Evolutionary conservation across 257 asterid genomes (phyloP).

Genomic region (Perilla frutescens): DNA sequence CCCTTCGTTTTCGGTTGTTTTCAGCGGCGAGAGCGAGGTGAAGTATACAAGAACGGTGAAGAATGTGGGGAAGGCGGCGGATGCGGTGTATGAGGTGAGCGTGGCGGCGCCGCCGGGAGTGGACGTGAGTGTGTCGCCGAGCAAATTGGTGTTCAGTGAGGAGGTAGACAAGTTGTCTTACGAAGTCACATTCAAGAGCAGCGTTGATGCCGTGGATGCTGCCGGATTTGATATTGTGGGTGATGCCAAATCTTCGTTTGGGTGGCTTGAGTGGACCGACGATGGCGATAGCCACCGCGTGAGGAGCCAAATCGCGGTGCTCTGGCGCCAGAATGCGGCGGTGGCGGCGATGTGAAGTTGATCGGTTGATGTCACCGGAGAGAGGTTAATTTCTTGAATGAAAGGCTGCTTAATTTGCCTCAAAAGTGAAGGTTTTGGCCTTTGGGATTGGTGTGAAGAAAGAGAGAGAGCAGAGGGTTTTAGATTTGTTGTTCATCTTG

Average conservation of each 20-base stretch:
- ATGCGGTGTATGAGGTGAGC: slow-evolving; percentile 62
- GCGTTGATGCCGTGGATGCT: slow-evolving; percentile 19
- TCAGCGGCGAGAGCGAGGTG: slow-evolving; percentile 43
- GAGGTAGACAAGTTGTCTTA: slow-evolving; percentile 54
- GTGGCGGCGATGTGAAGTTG: slow-evolving; percentile 58
- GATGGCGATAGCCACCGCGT: slow-evolving; percentile 64
- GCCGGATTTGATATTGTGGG: slow-evolving; percentile 39
- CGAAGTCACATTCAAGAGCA: slow-evolving; percentile 64
- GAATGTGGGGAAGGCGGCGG: slow-evolving; percentile 61
- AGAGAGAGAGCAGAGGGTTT: neutral
- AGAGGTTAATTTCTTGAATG: neutral
- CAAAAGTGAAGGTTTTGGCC: neutral
- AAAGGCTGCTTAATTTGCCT: neutral
- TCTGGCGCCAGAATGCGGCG: slow-evolving; percentile 49
- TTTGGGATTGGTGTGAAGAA: neutral
- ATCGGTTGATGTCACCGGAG: neutral
- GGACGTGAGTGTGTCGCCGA: slow-evolving; percentile 77
- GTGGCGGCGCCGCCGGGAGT: slow-evolving; percentile 73
- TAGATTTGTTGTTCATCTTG: slow-evolving; percentile 30
- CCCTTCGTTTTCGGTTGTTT: slow-evolving; percentile 85
- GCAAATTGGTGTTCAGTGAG: slow-evolving; percentile 60
- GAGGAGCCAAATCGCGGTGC: slow-evolving; percentile 78
- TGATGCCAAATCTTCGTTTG: slow-evolving; percentile 56
- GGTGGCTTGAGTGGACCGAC: slow-evolving; percentile 85
- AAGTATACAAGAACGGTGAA: slow-evolving; percentile 71